A percentile compares a stretch with the other conserved stretches of the same genome.
Evolutionary conservation across 2,329 filamentous ascomycete species (phyloP).

Genomic region (Akanthomyces uredinophilus): DNA sequence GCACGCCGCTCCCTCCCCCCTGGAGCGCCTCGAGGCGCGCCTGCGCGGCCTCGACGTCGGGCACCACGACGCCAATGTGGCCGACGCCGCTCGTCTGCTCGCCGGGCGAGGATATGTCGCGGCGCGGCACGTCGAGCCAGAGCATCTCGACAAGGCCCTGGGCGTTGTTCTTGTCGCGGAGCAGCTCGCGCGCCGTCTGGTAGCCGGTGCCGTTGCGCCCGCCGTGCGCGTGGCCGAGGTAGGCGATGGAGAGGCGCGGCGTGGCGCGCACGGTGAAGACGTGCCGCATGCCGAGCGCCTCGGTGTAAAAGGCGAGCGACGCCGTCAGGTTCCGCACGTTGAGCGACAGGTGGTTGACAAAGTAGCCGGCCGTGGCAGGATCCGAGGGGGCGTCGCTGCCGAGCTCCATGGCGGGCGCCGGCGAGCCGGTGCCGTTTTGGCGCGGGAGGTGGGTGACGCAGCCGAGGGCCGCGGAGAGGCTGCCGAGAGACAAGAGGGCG

Average conservation of each 20-base stretch:
- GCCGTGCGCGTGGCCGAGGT: constrained; percentile 32
- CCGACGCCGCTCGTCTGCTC: constrained; percentile 27
- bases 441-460: constrained; percentile 24
- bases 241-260: constrained; percentile 27
- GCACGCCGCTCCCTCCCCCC: constrained; percentile 14
- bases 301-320: constrained; percentile 30
- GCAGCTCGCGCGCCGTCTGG: constrained; percentile 29
- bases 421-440: neutral
- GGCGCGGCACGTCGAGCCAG: constrained; percentile 20
- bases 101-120: constrained; percentile 19
- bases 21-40: constrained; percentile 20
- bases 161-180: constrained; percentile 30
- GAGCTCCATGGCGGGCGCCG: neutral
- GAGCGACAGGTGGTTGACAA: constrained; percentile 17
- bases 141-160: constrained; percentile 30
- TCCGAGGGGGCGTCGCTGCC: constrained; percentile 24
- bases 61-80: constrained; percentile 33
- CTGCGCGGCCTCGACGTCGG: constrained; percentile 26
- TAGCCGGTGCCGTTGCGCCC: constrained; percentile 34
- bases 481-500: constrained; percentile 25
- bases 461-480: constrained; percentile 32
- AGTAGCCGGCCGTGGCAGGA: constrained; percentile 29
- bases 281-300: constrained; percentile 26
- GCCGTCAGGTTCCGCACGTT: constrained; percentile 25
- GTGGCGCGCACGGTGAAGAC: constrained; percentile 27